Conservation (phyloP, 2,329 filamentous ascomycete genomes). For the Cladosporium sp. region DNA sequence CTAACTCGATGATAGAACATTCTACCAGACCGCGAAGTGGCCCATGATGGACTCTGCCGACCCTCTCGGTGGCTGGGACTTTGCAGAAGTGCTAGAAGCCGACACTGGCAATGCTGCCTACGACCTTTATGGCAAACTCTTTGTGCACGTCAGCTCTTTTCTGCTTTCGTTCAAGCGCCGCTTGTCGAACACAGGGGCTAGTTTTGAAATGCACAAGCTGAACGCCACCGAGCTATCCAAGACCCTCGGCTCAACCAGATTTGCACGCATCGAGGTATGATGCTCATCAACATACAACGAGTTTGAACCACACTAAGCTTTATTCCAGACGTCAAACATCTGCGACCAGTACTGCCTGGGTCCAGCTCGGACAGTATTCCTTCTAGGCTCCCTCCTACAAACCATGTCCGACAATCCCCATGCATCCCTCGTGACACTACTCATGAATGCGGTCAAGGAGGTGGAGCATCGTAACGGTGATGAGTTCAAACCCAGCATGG, state of each 20-base stretch:
- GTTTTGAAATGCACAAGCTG: slow-evolving; percentile 35
- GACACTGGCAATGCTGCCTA: slow-evolving; percentile 26
- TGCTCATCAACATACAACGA: too few relatives aligned
- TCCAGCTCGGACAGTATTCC: neutral
- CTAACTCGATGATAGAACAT: slow-evolving; percentile 32
- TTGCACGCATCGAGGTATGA: neutral
- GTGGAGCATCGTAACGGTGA: too few relatives aligned
- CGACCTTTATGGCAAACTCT: slow-evolving; percentile 45
- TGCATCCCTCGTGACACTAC: slow-evolving; percentile 46
- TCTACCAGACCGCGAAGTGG: slow-evolving; percentile 40
- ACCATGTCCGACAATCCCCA: slow-evolving; percentile 36
- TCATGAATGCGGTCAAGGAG: slow-evolving; percentile 39
- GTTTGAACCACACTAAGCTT: neutral
- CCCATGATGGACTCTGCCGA: slow-evolving; percentile 41
- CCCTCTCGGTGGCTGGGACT: slow-evolving; percentile 41
- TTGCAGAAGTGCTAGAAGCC: slow-evolving; percentile 32
- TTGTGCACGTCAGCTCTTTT: slow-evolving; percentile 33
- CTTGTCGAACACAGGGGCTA: slow-evolving; percentile 25
- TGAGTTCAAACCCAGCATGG: too few relatives aligned
- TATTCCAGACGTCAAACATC: neutral
- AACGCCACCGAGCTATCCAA: slow-evolving; percentile 31
- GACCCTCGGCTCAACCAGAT: neutral
- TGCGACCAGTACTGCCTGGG: neutral
- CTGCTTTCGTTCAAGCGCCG: slow-evolving; percentile 39
- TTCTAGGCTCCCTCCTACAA: slow-evolving; percentile 40